Percentiles rank a stretch among this genome's conserved stretches.
These are phyloP conservation scores for Erodium trifolium DNA, from an alignment of 441 rosid species.

Conservation along the genomic window DNA sequence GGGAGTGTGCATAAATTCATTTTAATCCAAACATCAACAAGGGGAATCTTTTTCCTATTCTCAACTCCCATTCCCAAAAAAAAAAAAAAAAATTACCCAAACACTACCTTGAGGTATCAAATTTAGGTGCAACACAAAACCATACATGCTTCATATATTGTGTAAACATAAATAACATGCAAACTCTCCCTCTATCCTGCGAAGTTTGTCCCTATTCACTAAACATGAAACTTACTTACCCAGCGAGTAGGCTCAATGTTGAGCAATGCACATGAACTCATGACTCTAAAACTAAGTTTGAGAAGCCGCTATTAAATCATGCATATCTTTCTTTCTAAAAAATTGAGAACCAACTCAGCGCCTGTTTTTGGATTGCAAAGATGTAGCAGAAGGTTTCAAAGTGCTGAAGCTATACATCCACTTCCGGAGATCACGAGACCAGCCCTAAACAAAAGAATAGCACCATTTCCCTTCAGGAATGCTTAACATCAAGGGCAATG, in stretches of 20 bases:
- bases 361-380: neutral
- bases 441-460: neutral
- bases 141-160: neutral
- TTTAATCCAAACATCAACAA: too few relatives aligned
- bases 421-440: neutral
- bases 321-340: neutral
- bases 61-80: too few relatives aligned
- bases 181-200: neutral
- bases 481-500: neutral
- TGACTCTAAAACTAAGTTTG: neutral
- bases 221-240: too few relatives aligned
- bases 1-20: too few relatives aligned
- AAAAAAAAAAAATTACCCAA: too few relatives aligned
- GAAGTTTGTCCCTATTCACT: neutral
- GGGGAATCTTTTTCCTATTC: too few relatives aligned
- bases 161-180: neutral
- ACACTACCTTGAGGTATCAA: too few relatives aligned
- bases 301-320: neutral
- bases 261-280: neutral
- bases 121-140: too few relatives aligned
- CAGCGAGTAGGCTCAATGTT: neutral
- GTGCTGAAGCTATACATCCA: neutral
- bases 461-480: neutral
- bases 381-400: neutral
- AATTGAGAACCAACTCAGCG: neutral